Evolutionary conservation across 2,329 filamentous ascomycete genomes (phyloP).

Genomic region (Cucurbitaria berberidis): DNA sequence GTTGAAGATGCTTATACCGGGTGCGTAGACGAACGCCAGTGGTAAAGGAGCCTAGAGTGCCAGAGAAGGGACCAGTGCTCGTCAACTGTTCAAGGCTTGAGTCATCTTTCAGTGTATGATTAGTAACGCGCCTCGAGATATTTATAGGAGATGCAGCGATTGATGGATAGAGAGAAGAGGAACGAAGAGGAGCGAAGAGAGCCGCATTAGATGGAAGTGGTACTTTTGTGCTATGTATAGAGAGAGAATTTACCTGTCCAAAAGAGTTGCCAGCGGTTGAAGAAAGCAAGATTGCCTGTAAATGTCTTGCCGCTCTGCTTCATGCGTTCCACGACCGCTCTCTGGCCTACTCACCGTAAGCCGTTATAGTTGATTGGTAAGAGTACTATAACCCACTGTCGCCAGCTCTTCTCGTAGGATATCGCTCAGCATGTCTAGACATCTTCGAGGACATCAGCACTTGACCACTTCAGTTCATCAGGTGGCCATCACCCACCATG

Average conservation of each 20-base stretch:
- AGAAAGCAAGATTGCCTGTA: slow-evolving; percentile 60
- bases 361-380: background rate
- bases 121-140: background rate
- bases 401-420: slow-evolving; percentile 60
- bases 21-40: slow-evolving; percentile 62
- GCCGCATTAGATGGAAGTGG: background rate
- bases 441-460: slow-evolving; percentile 49
- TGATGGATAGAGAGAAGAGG: background rate
- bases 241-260: slow-evolving; percentile 45
- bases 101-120: slow-evolving; percentile 36
- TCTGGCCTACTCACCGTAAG: slow-evolving; percentile 50
- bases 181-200: background rate
- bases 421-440: slow-evolving; percentile 64
- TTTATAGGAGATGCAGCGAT: background rate
- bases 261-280: slow-evolving; percentile 63
- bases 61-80: slow-evolving; percentile 62
- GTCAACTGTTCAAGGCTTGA: slow-evolving; percentile 61
- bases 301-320: slow-evolving; percentile 50
- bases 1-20: slow-evolving; percentile 54
- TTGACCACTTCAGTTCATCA: slow-evolving; percentile 9
- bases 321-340: slow-evolving; percentile 57
- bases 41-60: slow-evolving; percentile 60
- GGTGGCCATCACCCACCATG: slow-evolving; percentile 52
- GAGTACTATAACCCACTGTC: slow-evolving; percentile 50
- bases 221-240: background rate